Evolutionary conservation across 768 basidiomycete species (phyloP).

Genomic region (Amyloporia xantha): DNA sequence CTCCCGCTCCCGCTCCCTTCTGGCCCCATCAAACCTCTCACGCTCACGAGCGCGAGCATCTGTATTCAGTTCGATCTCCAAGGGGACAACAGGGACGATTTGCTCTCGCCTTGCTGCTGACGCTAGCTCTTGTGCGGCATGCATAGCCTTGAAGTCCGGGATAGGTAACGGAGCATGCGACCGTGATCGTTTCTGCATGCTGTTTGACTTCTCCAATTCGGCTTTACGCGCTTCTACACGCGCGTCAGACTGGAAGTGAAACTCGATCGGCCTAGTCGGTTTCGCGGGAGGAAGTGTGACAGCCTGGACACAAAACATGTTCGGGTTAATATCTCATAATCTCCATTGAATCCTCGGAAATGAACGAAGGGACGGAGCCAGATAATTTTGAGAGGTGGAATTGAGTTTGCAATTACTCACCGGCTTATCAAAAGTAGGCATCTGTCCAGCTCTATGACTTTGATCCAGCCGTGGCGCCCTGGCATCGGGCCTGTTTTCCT

Average conservation of each 20-base stretch:
- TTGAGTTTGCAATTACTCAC: conserved; percentile 20
- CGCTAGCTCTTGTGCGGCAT: conserved; percentile 37
- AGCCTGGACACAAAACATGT: conserved; percentile 2
- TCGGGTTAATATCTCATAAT: background rate
- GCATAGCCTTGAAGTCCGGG: conserved; percentile 50
- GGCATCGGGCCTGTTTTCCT: conserved; percentile 7
- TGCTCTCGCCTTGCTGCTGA: conserved; percentile 40
- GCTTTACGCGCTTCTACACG: conserved; percentile 42
- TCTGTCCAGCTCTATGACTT: conserved; percentile 13
- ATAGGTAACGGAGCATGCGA: conserved; percentile 27
- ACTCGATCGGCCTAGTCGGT: conserved; percentile 35
- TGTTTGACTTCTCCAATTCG: conserved; percentile 23
- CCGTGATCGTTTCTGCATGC: conserved; percentile 10
- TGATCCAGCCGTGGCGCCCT: conserved; percentile 7
- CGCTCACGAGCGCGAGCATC: conserved; percentile 54
- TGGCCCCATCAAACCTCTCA: conserved; percentile 52
- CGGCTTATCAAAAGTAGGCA: conserved; percentile 24
- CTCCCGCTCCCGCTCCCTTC: conserved; percentile 52
- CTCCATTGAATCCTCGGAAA: conserved; percentile 2
- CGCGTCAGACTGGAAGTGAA: conserved; percentile 46
- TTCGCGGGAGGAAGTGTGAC: conserved; percentile 18
- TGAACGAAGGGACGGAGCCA: conserved; percentile 10
- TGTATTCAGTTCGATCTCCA: conserved; percentile 43
- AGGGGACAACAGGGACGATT: conserved; percentile 41
- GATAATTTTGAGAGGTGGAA: background rate